Conservation (phyloP, 2,329 filamentous ascomycete species). For the Karstenula rhodostoma region DNA sequence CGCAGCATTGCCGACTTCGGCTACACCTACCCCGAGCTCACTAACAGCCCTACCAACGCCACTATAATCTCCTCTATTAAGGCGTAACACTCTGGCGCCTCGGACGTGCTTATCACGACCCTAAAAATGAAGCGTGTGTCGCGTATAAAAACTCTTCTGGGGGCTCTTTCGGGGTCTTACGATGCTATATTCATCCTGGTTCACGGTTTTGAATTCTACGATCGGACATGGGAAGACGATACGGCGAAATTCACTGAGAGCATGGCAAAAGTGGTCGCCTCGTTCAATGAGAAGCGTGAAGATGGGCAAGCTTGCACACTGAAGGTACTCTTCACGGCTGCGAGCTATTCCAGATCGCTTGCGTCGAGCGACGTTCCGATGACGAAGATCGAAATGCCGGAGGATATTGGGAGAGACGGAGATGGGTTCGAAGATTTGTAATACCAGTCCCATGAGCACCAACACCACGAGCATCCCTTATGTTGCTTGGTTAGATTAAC, state of each 20-base stretch:
- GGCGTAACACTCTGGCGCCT: conserved; percentile 21
- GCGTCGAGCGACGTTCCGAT: not conserved
- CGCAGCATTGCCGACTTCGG: conserved; percentile 22
- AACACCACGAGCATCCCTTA: too few species aligned
- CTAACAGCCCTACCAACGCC: conserved; percentile 19
- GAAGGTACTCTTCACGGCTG: not conserved
- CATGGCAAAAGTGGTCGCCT: not conserved
- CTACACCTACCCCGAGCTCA: conserved; percentile 34
- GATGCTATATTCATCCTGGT: not conserved
- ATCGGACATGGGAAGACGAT: not conserved
- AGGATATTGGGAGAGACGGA: not conserved
- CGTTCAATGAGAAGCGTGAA: not conserved
- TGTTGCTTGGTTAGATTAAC: too few species aligned
- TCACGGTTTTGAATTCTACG: not conserved
- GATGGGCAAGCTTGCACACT: not conserved
- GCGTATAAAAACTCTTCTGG: not conserved
- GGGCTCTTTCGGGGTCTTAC: not conserved
- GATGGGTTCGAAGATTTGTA: not conserved
- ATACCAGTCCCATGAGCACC: too few species aligned
- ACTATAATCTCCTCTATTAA: conserved; percentile 24
- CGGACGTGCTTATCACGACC: conserved; percentile 14
- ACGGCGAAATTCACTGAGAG: not conserved
- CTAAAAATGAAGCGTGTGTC: conserved; percentile 2
- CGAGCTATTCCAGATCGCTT: not conserved
- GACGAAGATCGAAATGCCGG: not conserved